Base-by-base conservation (phyloP, 1,284 basidiomycete genomes). In the Leccinum insolens region DNA sequence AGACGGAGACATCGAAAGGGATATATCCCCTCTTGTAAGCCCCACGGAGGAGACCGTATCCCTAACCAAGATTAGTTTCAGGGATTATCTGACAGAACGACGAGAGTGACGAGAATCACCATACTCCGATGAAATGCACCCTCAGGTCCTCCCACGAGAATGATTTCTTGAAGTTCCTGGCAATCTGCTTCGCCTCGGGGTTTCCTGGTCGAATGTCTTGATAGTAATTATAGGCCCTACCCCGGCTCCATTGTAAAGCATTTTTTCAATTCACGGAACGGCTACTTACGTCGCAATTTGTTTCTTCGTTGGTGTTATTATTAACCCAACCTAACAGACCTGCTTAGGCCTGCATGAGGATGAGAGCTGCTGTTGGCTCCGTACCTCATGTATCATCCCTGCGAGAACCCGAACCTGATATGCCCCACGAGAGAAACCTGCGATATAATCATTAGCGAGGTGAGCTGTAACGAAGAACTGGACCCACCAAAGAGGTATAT, bases 401-500 rank as follows among this genome's bases (percentile, higher is more conserved):
- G 82, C 79, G 2, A 83, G 65, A 1, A 71, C 73, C 11, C 82
- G 79, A n/a, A 78, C 81, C 74, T 82, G 81, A 69, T 22, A 84
- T 25, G 83, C 83, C 8, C 83, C 83, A 0, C 55, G 55, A 57
- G 55, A 84, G 68, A 84, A 85, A 9, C 84, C 84, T 84, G 15
- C 4, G 7, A 31, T 8, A 2, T 0, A 0, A 34, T 20, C 2
- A 49, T 63, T 2, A 12, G 11, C 55, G 15, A 8, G 1, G 52
- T 20, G 11, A 15, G 20, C 2, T 2, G 12, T 7, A 7, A 46
- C 20, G 3, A 59, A 9, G 41, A 61, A 49, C 4, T 1, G 22
- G 49, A 28, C 62, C 0, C 61, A 82, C 84, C 83, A 66, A 85
- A 83, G 1, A 84, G 71, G 65, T 76, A 84, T 52, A 85, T 83